Conservation (phyloP, 2,329 filamentous ascomycete species). For the Bipolaris sorokiniana region DNA sequence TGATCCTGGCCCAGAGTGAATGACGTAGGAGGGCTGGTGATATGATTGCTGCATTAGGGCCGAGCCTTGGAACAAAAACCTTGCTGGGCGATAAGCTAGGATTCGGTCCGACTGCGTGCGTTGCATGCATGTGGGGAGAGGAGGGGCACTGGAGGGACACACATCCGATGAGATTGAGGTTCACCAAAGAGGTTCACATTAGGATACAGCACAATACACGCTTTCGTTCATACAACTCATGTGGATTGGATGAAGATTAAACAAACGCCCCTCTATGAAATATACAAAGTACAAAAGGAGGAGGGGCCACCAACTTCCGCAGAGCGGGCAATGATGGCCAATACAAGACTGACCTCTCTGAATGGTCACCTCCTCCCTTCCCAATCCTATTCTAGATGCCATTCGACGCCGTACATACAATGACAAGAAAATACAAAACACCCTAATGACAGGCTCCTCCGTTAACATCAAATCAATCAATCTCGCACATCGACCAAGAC, state of each 20-base stretch:
- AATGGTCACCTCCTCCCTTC: conserved; percentile 7
- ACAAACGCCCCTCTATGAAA: conserved; percentile 1
- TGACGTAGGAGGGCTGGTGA: background rate
- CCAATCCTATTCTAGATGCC: conserved; percentile 9
- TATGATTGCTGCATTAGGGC: background rate
- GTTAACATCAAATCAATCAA: conserved; percentile 26
- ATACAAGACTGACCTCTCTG: conserved; percentile 17
- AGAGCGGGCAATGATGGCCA: conserved; percentile 12
- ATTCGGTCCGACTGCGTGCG: background rate
- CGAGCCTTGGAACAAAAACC: background rate
- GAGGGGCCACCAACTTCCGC: conserved; percentile 8
- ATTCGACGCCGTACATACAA: conserved; percentile 17
- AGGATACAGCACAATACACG: background rate
- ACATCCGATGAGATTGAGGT: background rate
- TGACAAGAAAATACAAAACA: conserved; percentile 7
- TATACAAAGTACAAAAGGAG: conserved; percentile 2
- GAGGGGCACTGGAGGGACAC: background rate
- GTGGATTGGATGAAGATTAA: background rate
- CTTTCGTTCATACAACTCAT: too few species aligned
- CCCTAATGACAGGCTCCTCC: conserved; percentile 5
- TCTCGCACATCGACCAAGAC: conserved; percentile 31
- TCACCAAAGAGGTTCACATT: background rate
- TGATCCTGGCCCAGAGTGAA: background rate
- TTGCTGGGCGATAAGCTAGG: background rate
- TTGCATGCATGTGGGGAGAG: background rate